Evolutionary conservation across 106 monocot genomes (phyloP), one percentile per base, ranked within the genome.

Genomic region (Cymbidium sinense): DNA sequence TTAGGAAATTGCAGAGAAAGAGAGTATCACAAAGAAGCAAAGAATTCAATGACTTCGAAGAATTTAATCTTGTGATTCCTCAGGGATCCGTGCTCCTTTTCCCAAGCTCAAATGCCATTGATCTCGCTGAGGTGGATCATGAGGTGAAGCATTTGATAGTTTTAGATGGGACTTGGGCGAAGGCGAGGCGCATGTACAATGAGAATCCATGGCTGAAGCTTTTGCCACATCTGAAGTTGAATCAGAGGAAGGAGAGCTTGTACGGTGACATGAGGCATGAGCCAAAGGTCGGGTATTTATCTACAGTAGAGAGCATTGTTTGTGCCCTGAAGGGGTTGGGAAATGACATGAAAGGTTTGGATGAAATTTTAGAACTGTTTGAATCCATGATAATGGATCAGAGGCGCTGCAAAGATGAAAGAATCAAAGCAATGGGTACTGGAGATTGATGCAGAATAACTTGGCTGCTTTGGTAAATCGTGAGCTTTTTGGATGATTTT

Each of bases 141-240:
- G 81, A 96, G 51, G 89, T 96, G 39, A 93, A 86, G 81, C 86
- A 93, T 75, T 76, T 96, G 82, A 44, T 96, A 69, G 93, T 96
- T 47, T 75, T 96, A 70, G 96, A 96, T 79, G 96, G 91, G 7
- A 96, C 96, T 12, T 96, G 96, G 96, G 81, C 81, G 3, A 96
- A 96, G 84, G 91, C 96, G 13, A 88, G 83, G 83, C 78, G 95
- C 50, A 93, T 95, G 82, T 96, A 91, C 84, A 79, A 89, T 50
- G 96, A 96, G 86, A 96, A 96, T 72, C 93, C 96, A 55, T 96
- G 96, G 96, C 64, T 96, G 41, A 80, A 93, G 76, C 80, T 96
- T 73, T 50, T 96, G 78, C 93, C 93, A 4, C 87, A 85, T 43
- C 34, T 96, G 75, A 96, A 83, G 81, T 70, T 96, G 81, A 84